Conservation (phyloP, 345 rosid species). For the Iberis pinnata region DNA sequence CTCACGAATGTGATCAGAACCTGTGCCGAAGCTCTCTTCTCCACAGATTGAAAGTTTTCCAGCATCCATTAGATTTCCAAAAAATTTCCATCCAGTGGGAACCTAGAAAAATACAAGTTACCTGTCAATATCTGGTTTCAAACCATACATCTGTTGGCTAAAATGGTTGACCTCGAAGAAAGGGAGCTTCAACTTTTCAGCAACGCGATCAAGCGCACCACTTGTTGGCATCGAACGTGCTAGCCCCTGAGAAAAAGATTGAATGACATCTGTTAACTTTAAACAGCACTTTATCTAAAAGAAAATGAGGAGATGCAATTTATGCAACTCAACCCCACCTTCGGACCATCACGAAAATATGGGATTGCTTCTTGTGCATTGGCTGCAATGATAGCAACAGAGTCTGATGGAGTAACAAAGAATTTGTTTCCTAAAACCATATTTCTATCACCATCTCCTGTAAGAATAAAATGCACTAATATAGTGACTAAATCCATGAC, state of each 20-base stretch:
- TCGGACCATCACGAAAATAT: conserved; percentile 65
- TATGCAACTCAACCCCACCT: conserved; percentile 39
- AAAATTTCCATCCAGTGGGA: conserved; percentile 95
- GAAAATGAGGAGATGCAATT: not conserved
- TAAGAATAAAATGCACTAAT: conserved; percentile 15
- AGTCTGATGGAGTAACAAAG: conserved; percentile 91
- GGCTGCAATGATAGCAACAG: conserved; percentile 91
- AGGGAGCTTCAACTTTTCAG: conserved; percentile 69
- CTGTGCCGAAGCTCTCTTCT: conserved; percentile 97
- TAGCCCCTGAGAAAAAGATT: conserved; percentile 53
- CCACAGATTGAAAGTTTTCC: conserved; percentile 90
- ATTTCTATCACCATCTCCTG: conserved; percentile 96
- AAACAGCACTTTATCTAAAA: not conserved
- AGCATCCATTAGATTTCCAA: conserved; percentile 97
- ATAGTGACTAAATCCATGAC: not conserved
- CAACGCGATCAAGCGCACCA: conserved; percentile 93
- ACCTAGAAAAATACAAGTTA: conserved; percentile 46
- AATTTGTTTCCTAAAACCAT: conserved; percentile 81
- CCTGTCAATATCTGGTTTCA: conserved; percentile 10
- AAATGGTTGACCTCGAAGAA: conserved; percentile 68
- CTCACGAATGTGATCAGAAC: conserved; percentile 95
- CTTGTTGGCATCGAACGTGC: conserved; percentile 98
- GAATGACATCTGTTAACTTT: conserved; percentile 5
- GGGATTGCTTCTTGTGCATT: conserved; percentile 83
- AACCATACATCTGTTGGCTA: not conserved